Evolutionary conservation across 257 asterid genomes (phyloP), one percentile per base, ranked within the genome.

Genomic region (Scutellaria minor): DNA sequence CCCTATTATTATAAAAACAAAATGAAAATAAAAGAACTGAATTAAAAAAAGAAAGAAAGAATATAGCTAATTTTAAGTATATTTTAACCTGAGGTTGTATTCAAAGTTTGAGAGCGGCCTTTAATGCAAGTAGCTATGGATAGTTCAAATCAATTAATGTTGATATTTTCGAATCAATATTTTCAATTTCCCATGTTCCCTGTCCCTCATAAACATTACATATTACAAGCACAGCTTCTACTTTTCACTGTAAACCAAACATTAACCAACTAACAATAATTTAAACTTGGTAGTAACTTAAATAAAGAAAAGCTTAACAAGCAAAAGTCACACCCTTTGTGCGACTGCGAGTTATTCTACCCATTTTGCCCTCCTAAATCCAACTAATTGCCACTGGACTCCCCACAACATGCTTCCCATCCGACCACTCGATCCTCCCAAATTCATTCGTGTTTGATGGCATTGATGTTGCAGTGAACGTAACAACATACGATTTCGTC

Each of bases 351-450:
- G 74, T 37, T 5, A 37, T 40, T 52, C 51, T 44, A n/a, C 56
- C 72, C 77, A 27, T 77, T 58, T 70, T 61, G 0, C 4, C 64
- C 41, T 57, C 81, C 81, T 79, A 90, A 10, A 65, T 62, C 97
- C 96, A 87, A 80, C 90, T 85, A 61, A 95, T 24, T 4, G 94
- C 97, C 31, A 95, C 86, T 0, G 98, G 95, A 79, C 98, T 95
- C 58, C 87, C 92, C 45, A 95, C 98, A 3, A 83, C 85, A 46
- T 80, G 96, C 69, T 86, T 90, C 83, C 94, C 98, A 72, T 91
- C 95, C 0, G 96, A 83, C 99, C 99, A 95, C 71, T 85, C 96
- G 31, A 95, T 88, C 59, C 91, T 78, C 2, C 97, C 98, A 20
- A 92, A 91, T 14, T 62, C 84, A 41, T 85, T 84, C 1, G 90